phyloP scores from a whole-genome alignment of 2,329 filamentous ascomycete species.

The Penicillium sp. region DNA sequence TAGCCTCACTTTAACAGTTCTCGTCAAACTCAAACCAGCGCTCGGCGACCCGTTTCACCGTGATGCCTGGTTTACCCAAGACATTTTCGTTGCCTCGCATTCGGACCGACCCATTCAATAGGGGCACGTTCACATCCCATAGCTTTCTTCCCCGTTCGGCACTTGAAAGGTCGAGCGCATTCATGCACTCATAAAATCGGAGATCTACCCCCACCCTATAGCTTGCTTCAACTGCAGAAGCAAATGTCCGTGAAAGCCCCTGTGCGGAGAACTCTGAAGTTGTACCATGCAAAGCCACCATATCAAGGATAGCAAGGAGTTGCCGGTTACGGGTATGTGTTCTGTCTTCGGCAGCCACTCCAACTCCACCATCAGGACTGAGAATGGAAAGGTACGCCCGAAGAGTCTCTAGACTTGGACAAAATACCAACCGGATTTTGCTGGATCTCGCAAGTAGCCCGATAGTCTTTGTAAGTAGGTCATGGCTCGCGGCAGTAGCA shows the following conservation, averaged over 20 bases:
- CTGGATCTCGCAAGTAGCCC: constrained; percentile 67
- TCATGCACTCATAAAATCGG: constrained; percentile 43
- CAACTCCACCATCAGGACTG: background rate
- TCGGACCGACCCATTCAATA: constrained; percentile 59
- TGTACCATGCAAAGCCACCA: constrained; percentile 42
- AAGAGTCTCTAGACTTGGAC: constrained; percentile 72
- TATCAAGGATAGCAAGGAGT: constrained; percentile 43
- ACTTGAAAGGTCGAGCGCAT: constrained; percentile 31
- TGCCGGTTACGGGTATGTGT: background rate
- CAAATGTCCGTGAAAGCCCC: constrained; percentile 47
- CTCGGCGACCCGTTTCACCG: constrained; percentile 57
- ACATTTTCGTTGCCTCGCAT: constrained; percentile 50
- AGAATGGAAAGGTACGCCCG: constrained; percentile 70
- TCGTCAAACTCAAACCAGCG: constrained; percentile 65
- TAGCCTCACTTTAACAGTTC: constrained; percentile 20
- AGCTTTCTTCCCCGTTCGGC: constrained; percentile 33
- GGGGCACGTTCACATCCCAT: constrained; percentile 57
- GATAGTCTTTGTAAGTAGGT: constrained; percentile 63
- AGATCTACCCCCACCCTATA: constrained; percentile 32
- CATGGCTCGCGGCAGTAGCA: constrained; percentile 26
- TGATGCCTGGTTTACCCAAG: constrained; percentile 60
- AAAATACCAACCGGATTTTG: constrained; percentile 69
- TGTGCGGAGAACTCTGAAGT: constrained; percentile 51
- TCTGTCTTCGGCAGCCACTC: background rate
- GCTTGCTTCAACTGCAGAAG: constrained; percentile 41